These are phyloP conservation scores for Datisca glomerata DNA, from an alignment of 306 rosid species.

Conservation along the genomic window DNA sequence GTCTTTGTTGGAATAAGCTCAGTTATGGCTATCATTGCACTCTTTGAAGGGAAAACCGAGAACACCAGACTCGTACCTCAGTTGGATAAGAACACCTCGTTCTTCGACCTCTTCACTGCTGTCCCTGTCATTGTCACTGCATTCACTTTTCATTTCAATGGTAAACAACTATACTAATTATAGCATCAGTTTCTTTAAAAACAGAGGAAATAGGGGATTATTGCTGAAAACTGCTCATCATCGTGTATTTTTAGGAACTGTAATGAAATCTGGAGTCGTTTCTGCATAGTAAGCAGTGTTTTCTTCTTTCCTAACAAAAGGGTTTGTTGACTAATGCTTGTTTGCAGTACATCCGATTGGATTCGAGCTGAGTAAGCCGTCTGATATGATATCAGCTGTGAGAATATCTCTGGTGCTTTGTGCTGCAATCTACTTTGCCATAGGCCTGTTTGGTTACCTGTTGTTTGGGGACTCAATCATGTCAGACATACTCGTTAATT, in stretches of 20 bases:
- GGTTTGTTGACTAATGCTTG: neutral
- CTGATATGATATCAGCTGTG: slow-evolving; percentile 60
- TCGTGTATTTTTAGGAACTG: too few relatives aligned
- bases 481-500: slow-evolving; percentile 73
- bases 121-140: slow-evolving; percentile 90
- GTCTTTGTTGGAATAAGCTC: slow-evolving; percentile 78
- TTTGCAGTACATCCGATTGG: slow-evolving; percentile 86
- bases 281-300: too few relatives aligned
- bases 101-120: slow-evolving; percentile 89
- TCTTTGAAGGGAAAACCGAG: slow-evolving; percentile 56
- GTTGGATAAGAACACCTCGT: slow-evolving; percentile 44
- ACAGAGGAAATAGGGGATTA: too few relatives aligned
- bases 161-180: slow-evolving; percentile 13
- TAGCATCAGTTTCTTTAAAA: too few relatives aligned
- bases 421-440: slow-evolving; percentile 46
- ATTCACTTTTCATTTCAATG: slow-evolving; percentile 87
- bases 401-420: slow-evolving; percentile 61
- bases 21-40: slow-evolving; percentile 50
- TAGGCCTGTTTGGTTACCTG: slow-evolving; percentile 81
- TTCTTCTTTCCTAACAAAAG: neutral
- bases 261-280: too few relatives aligned
- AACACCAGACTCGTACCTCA: slow-evolving; percentile 58
- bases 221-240: too few relatives aligned
- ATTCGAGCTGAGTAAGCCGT: slow-evolving; percentile 58
- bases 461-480: slow-evolving; percentile 74